Evolutionary conservation across 805 yeast genomes (phyloP), one percentile per base, ranked within the genome.

Genomic region (Zygosaccharomyces siamensis): DNA sequence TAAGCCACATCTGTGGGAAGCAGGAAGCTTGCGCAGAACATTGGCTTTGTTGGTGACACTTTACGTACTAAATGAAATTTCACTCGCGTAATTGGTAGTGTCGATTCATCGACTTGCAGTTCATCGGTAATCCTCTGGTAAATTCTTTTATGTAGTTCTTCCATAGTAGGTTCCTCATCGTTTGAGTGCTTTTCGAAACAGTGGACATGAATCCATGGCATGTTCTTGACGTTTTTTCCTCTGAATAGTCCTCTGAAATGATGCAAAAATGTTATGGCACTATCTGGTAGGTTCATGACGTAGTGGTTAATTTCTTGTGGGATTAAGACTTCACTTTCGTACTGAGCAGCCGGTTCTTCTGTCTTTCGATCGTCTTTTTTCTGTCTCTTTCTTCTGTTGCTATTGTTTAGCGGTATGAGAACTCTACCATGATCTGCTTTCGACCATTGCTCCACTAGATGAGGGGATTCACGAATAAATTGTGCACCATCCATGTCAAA

Each of bases 1-100:
- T 23, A 40, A 14, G 55, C 55, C 46, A 84, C 81, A 49, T 76
- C 80, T 56, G 73, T 75, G 0, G 95, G 95, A 28, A 93, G 73
- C 59, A 67, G 66, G 67, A 90, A 90, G 5, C 89, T 74, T 3
- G 89, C 86, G 68, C 97, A 89, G 64, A 79, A 90, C 99, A 93
- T 93, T 30, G 92, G 92, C 63, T 93, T 93, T 5, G 97, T 88
- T 3, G 99, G 99, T 0, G 99, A 92, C 6, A 93, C 99, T 64
- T 83, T 84, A 63, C 99, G 80, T 7, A 93, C 99, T 55, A 84
- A 71, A 61, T 92, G 98, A 68, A 92, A 86, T 0, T 68, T 61
- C 33, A 86, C 67, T 0, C 70, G 63, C 3, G 73, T 73, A 11
- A 80, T 70, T 0, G 80, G 76, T 12, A 72, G 55, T 7, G 80